Evolutionary conservation across 345 rosid species (phyloP).

Genomic region (Viola odorata): DNA sequence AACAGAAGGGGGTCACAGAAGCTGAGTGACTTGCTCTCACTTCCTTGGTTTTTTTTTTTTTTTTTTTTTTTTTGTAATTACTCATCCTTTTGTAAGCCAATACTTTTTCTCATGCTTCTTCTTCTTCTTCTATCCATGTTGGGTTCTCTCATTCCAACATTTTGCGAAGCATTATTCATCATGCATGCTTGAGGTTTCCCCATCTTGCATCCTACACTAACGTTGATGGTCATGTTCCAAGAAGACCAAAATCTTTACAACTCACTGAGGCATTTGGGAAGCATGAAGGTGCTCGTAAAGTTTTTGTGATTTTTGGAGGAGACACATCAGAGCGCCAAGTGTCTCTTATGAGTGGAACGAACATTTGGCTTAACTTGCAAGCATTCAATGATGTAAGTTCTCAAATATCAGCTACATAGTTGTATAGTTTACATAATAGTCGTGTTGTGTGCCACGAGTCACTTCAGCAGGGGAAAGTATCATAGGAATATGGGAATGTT

Average conservation of each 20-base stretch:
- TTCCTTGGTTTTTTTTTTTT: too few species aligned
- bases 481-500: too few species aligned
- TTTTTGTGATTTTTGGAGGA: slow-evolving; percentile 87
- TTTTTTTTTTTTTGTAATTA: background rate
- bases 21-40: too few species aligned
- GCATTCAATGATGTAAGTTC: slow-evolving; percentile 71
- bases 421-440: slow-evolving; percentile 6
- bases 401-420: slow-evolving; percentile 5
- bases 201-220: slow-evolving; percentile 40
- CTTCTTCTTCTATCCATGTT: slow-evolving; percentile 61
- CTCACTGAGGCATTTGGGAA: slow-evolving; percentile 24
- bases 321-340: slow-evolving; percentile 96
- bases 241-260: slow-evolving; percentile 25
- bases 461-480: too few species aligned
- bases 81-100: slow-evolving; percentile 6
- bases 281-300: slow-evolving; percentile 37
- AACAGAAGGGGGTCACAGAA: too few species aligned
- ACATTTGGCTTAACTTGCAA: slow-evolving; percentile 88
- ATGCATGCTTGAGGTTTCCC: slow-evolving; percentile 75
- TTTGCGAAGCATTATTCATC: slow-evolving; percentile 65
- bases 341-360: slow-evolving; percentile 95
- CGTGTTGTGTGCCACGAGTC: background rate
- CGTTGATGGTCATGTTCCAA: slow-evolving; percentile 34
- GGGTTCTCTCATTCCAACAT: slow-evolving; percentile 95
- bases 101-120: slow-evolving; percentile 3